A percentile compares a stretch with the other conserved stretches of the same genome.
These are phyloP conservation scores for Aspergillus sp. DNA, from an alignment of 2,329 filamentous ascomycete species.

Conservation along the genomic window DNA sequence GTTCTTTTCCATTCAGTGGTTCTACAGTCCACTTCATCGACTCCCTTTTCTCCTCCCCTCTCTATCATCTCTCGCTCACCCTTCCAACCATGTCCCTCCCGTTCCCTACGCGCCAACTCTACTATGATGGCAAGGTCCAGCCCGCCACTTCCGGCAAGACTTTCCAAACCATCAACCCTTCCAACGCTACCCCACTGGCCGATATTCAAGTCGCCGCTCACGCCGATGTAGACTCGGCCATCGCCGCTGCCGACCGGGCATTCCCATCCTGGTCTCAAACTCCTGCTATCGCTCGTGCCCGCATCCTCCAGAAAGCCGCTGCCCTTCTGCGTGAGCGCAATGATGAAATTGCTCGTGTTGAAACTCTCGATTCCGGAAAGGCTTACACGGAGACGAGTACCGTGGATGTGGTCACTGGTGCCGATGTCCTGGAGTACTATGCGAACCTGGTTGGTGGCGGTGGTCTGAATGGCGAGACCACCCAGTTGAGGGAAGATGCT, in stretches of 20 bases:
- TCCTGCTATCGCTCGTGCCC: slow-evolving; percentile 71
- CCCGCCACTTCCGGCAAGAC: slow-evolving; percentile 60
- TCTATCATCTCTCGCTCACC: slow-evolving; percentile 18
- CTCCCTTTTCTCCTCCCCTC: neutral
- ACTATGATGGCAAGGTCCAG: slow-evolving; percentile 72
- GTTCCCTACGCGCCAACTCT: slow-evolving; percentile 64
- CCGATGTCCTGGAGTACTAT: slow-evolving; percentile 84
- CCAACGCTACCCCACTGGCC: slow-evolving; percentile 68
- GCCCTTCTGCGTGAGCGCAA: slow-evolving; percentile 73
- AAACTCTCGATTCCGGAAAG: slow-evolving; percentile 86
- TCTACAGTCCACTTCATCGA: too few relatives aligned
- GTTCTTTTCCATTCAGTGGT: slow-evolving; percentile 3
- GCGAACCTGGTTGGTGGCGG: slow-evolving; percentile 76
- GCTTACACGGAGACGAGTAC: slow-evolving; percentile 80
- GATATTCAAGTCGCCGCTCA: slow-evolving; percentile 70
- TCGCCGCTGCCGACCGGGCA: slow-evolving; percentile 69
- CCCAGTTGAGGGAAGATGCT: slow-evolving; percentile 71
- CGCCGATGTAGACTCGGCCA: slow-evolving; percentile 69
- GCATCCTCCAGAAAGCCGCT: slow-evolving; percentile 76
- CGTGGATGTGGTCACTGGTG: slow-evolving; percentile 80
- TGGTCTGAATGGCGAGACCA: slow-evolving; percentile 78
- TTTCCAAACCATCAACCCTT: slow-evolving; percentile 74
- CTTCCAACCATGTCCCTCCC: slow-evolving; percentile 31
- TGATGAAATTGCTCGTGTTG: slow-evolving; percentile 74
- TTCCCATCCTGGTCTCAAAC: slow-evolving; percentile 78